Conservation (phyloP, 345 rosid species). For the Hevea brasiliensis region DNA sequence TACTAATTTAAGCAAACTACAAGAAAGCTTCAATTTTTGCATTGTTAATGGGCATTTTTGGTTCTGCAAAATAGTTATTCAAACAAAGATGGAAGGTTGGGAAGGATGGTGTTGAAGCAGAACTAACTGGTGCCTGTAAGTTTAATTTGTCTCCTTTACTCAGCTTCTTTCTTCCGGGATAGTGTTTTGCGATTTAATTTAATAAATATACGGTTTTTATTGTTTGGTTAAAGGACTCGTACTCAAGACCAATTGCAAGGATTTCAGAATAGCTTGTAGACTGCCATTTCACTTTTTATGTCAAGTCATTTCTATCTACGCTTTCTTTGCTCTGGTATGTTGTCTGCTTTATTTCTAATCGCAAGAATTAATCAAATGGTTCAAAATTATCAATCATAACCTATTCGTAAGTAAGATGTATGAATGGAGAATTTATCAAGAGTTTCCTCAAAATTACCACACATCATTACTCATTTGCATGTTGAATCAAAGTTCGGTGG, state of each 20-base stretch:
- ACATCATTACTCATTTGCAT: too few species aligned
- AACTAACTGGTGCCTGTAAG: slow-evolving; percentile 86
- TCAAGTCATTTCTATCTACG: slow-evolving; percentile 45
- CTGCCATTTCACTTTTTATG: slow-evolving; percentile 51
- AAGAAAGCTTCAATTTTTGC: not conserved
- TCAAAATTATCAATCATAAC: not conserved
- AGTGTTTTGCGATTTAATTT: not conserved
- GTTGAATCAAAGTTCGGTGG: not conserved
- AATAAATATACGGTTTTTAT: not conserved
- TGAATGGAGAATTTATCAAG: too few species aligned
- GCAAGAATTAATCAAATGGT: not conserved
- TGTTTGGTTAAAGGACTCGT: slow-evolving; percentile 18
- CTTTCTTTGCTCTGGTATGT: slow-evolving; percentile 80
- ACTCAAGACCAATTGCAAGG: slow-evolving; percentile 33
- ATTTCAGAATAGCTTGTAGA: slow-evolving; percentile 29
- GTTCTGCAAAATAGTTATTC: slow-evolving; percentile 48
- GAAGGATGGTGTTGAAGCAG: slow-evolving; percentile 80
- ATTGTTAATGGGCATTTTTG: slow-evolving; percentile 2
- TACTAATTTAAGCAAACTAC: not conserved
- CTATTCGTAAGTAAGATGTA: too few species aligned
- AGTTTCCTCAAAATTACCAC: too few species aligned
- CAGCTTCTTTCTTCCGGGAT: not conserved
- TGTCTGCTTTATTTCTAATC: not conserved
- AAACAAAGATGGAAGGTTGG: slow-evolving; percentile 78
- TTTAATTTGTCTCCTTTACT: slow-evolving; percentile 18